Percentiles rank a stretch among this genome's conserved stretches.
Conservation (phyloP, 306 rosid genomes). For the Canavalia ensiformis region DNA sequence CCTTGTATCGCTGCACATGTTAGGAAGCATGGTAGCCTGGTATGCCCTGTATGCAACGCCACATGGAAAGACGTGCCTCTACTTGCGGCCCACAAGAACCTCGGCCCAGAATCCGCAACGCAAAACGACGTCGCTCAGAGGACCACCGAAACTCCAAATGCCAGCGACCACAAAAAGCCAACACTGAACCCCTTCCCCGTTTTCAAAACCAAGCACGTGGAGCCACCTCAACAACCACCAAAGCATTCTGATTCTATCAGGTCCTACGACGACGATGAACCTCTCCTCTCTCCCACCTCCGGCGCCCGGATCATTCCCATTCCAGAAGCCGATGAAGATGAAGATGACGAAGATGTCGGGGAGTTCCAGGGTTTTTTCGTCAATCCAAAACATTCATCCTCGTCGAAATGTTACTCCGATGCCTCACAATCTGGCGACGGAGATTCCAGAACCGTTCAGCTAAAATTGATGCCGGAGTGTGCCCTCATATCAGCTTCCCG, state of each 20-base stretch:
- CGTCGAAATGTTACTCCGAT: conserved; percentile 52
- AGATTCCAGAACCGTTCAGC: conserved; percentile 68
- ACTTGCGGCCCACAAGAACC: conserved; percentile 71
- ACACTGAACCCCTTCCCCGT: conserved; percentile 43
- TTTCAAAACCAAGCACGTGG: conserved; percentile 35
- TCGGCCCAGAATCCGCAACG: conserved; percentile 40
- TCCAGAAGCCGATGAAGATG: conserved; percentile 73
- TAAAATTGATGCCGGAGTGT: conserved; percentile 77
- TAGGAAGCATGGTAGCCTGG: conserved; percentile 69
- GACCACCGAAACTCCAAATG: conserved; percentile 33
- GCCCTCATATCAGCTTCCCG: conserved; percentile 66
- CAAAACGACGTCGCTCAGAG: conserved; percentile 36
- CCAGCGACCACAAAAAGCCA: conserved; percentile 21
- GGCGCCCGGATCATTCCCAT: conserved; percentile 67
- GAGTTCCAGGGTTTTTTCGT: conserved; percentile 92
- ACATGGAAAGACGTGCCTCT: conserved; percentile 92
- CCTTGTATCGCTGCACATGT: conserved; percentile 86
- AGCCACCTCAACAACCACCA: conserved; percentile 18
- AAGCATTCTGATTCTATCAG: conserved; percentile 52
- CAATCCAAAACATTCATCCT: conserved; percentile 61
- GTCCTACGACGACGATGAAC: conserved; percentile 79
- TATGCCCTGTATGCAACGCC: conserved; percentile 89
- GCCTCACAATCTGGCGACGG: conserved; percentile 42
- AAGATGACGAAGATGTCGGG: conserved; percentile 59
- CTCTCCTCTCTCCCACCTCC: conserved; percentile 64